Evolutionary conservation across 495 filamentous ascomycete genomes (phyloP).

Genomic region (Trichoderma gamsii): DNA sequence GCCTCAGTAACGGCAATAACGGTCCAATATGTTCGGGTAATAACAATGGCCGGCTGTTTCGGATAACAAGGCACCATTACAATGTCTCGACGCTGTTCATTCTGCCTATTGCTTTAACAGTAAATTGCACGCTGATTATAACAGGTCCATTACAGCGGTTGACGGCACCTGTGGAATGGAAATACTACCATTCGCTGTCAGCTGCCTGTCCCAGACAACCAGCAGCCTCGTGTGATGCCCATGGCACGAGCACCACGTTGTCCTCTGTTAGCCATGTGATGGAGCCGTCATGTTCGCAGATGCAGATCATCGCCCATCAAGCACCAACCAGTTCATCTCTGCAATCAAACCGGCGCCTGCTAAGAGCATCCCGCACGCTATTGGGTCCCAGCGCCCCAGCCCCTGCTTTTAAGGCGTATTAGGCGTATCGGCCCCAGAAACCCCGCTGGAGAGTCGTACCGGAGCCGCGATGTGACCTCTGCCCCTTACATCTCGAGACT

Average conservation of each 20-base stretch:
- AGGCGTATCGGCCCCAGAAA: not conserved
- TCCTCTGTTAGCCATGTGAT: not conserved
- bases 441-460: not conserved
- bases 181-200: not conserved
- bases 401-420: conserved; percentile 14
- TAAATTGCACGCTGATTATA: too few relatives aligned
- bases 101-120: too few relatives aligned
- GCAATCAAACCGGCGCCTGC: not conserved
- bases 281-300: not conserved
- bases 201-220: not conserved
- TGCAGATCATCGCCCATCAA: not conserved
- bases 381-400: conserved; percentile 7
- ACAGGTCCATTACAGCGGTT: not conserved
- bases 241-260: not conserved
- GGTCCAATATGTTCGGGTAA: too few relatives aligned
- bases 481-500: conserved; percentile 3
- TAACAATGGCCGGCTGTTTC: too few relatives aligned
- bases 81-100: too few relatives aligned
- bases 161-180: not conserved
- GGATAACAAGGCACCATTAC: too few relatives aligned
- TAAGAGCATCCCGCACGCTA: not conserved
- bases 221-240: not conserved
- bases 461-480: conserved; percentile 1
- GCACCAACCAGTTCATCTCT: not conserved
- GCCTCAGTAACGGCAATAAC: too few relatives aligned